These are phyloP conservation scores for Hanseniaspora lindneri DNA, from an alignment of 805 yeast genomes.

Conservation along the genomic window DNA sequence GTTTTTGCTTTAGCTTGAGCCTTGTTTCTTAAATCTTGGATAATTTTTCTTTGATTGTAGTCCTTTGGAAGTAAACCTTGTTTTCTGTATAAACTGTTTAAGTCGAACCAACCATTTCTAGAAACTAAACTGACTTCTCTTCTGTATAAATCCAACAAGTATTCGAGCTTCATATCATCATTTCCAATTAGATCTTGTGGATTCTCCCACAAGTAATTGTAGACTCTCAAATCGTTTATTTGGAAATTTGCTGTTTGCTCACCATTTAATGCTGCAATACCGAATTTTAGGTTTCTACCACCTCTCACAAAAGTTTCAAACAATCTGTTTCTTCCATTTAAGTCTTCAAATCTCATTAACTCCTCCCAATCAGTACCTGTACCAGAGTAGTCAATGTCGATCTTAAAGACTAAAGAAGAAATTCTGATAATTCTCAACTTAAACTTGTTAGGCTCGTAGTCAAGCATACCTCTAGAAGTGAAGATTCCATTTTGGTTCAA, in stretches of 20 bases:
- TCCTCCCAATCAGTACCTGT: constrained; percentile 15
- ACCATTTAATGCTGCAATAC: constrained; percentile 16
- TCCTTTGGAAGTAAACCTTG: constrained; percentile 16
- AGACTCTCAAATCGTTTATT: constrained; percentile 12
- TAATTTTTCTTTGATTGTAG: constrained; percentile 5
- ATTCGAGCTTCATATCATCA: constrained; percentile 14
- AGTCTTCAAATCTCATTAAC: constrained; percentile 14
- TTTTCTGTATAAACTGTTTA: constrained; percentile 15
- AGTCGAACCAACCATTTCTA: constrained; percentile 14
- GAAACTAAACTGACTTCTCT: constrained; percentile 3
- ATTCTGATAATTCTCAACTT: constrained; percentile 16
- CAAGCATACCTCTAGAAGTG: constrained; percentile 5
- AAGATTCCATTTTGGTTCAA: constrained; percentile 2
- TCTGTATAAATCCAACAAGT: constrained; percentile 15
- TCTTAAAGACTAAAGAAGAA: constrained; percentile 12
- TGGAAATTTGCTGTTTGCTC: constrained; percentile 17
- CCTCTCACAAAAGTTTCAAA: constrained; percentile 15
- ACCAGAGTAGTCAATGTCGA: constrained; percentile 16
- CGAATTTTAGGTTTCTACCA: constrained; percentile 12
- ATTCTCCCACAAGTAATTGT: constrained; percentile 15
- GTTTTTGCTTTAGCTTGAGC: background rate
- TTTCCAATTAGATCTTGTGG: constrained; percentile 11
- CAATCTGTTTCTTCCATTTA: constrained; percentile 11
- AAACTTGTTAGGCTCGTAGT: constrained; percentile 10
- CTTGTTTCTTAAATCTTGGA: constrained; percentile 2